phyloP scores from a whole-genome alignment of 108 stramenopile species.

The Cylindrotheca fusiformis region DNA sequence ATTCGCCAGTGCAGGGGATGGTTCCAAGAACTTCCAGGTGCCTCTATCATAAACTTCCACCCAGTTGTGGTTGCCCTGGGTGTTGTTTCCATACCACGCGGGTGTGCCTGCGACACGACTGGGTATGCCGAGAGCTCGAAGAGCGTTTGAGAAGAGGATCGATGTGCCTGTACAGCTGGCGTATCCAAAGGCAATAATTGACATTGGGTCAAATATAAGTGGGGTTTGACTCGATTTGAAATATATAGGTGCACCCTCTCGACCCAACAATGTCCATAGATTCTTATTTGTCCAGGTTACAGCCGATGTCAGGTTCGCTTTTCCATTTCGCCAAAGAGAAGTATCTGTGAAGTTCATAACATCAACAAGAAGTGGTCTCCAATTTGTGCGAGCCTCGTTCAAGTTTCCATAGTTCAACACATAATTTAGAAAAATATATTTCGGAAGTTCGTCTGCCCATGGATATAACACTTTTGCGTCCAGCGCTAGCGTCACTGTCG shows the following conservation, averaged over 20 bases:
- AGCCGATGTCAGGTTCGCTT: constrained; percentile 31
- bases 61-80: constrained; percentile 91
- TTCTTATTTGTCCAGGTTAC: constrained; percentile 63
- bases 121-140: constrained; percentile 73
- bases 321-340: constrained; percentile 15
- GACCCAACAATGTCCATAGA: constrained; percentile 54
- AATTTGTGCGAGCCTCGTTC: constrained; percentile 83
- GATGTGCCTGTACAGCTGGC: constrained; percentile 83
- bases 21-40: constrained; percentile 81
- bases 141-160: constrained; percentile 60
- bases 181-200: constrained; percentile 78
- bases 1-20: constrained; percentile 52
- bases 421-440: constrained; percentile 72
- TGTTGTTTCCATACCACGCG: constrained; percentile 72
- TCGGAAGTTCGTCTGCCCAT: constrained; percentile 68
- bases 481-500: constrained; percentile 60
- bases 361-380: constrained; percentile 67
- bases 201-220: constrained; percentile 86
- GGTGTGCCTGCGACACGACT: constrained; percentile 84
- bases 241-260: constrained; percentile 39
- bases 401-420: constrained; percentile 76
- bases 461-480: constrained; percentile 56
- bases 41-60: constrained; percentile 67
- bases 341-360: constrained; percentile 41
- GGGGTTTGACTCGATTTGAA: constrained; percentile 77